phyloP scores from a whole-genome alignment of 805 yeast genomes.

The Saturnispora diversa region DNA sequence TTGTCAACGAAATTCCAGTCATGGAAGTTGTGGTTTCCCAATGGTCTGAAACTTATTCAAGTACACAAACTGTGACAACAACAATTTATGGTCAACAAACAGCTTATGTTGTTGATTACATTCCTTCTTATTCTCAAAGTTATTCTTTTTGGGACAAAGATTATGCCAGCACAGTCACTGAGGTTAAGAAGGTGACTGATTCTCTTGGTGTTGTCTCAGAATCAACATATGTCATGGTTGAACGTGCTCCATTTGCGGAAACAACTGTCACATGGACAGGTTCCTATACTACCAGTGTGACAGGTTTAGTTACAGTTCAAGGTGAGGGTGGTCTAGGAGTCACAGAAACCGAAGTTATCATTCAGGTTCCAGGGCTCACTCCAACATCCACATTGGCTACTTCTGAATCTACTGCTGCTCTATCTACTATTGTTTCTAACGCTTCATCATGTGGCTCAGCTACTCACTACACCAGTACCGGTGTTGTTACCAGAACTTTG shows the following conservation, averaged over 20 bases:
- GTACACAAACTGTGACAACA: not conserved
- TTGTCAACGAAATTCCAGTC: slow-evolving; percentile 1
- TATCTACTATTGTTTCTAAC: not conserved
- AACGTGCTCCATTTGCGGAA: slow-evolving; percentile 3
- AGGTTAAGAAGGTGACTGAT: not conserved
- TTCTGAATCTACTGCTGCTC: no score
- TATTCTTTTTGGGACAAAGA: slow-evolving; percentile 9
- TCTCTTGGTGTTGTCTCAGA: slow-evolving; percentile 2
- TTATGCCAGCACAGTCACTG: slow-evolving; percentile 7
- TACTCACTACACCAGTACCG: slow-evolving; percentile 5
- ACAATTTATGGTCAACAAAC: not conserved
- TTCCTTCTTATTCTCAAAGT: slow-evolving; percentile 9
- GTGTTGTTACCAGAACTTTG: slow-evolving; percentile 2
- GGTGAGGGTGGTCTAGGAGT: slow-evolving; percentile 6
- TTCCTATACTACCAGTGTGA: slow-evolving; percentile 2
- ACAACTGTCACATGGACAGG: not conserved
- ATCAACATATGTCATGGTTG: slow-evolving; percentile 6
- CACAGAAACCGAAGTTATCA: slow-evolving; percentile 5
- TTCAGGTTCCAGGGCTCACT: slow-evolving; percentile 1
- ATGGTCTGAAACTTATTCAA: slow-evolving; percentile 4
- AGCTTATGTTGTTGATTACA: slow-evolving; percentile 3
- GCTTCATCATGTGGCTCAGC: slow-evolving; percentile 6
- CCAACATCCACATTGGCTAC: slow-evolving; percentile 1
- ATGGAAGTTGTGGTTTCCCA: not conserved
- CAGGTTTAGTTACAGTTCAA: not conserved